Conservation (phyloP, 2,329 filamentous ascomycete species). For the Plenodomus biglobosus region DNA sequence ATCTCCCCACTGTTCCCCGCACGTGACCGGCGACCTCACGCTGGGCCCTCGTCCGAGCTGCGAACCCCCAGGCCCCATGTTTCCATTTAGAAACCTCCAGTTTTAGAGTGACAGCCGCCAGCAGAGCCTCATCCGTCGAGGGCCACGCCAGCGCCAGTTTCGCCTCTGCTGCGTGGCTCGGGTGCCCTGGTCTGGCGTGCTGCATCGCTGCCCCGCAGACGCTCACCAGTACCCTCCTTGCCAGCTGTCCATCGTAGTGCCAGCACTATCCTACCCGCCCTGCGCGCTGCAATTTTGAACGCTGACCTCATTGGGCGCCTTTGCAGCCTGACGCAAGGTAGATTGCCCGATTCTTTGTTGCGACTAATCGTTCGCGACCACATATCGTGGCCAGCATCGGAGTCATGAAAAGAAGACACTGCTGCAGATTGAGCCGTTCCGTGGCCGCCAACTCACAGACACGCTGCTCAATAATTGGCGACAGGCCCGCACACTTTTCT, state of each 20-base stretch:
- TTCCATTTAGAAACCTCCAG: constrained; percentile 8
- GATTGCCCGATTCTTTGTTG: constrained; percentile 39
- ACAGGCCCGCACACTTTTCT: constrained; percentile 33
- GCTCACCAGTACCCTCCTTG: constrained; percentile 33
- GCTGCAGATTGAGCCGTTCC: constrained; percentile 41
- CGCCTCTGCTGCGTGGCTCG: constrained; percentile 28
- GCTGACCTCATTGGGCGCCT: constrained; percentile 33
- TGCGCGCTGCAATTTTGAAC: constrained; percentile 39
- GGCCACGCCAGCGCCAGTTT: constrained; percentile 11
- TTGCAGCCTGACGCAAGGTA: constrained; percentile 39
- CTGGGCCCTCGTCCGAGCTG: background rate
- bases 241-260: constrained; percentile 37
- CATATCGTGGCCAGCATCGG: constrained; percentile 34
- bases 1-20: constrained; percentile 11
- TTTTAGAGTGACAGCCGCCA: constrained; percentile 6
- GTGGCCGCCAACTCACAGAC: constrained; percentile 39
- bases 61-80: constrained; percentile 1
- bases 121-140: constrained; percentile 30
- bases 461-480: constrained; percentile 43
- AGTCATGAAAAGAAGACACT: constrained; percentile 36
- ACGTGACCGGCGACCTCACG: constrained; percentile 10
- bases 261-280: constrained; percentile 38
- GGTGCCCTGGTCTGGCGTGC: constrained; percentile 21
- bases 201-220: constrained; percentile 34
- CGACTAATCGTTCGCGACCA: constrained; percentile 43